A percentile compares a stretch with the other conserved stretches of the same genome.
Conservation (phyloP, 2,329 filamentous ascomycete genomes). For the Neoascochyta sp. region DNA sequence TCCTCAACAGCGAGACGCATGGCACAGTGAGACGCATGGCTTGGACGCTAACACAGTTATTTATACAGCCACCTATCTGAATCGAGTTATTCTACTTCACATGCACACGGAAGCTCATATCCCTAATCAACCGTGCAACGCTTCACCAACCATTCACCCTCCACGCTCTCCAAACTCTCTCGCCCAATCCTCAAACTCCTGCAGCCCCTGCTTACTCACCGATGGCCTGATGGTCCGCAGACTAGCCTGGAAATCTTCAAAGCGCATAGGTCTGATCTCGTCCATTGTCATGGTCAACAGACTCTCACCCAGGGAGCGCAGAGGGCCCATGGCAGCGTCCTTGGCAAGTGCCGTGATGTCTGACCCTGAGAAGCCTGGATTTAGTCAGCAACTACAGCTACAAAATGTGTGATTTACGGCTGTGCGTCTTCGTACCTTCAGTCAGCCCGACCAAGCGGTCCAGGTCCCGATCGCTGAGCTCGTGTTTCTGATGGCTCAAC, state of each 20-base stretch:
- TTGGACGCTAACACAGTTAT: too few species aligned
- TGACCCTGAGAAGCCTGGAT: constrained; percentile 89
- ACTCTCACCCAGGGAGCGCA: constrained; percentile 84
- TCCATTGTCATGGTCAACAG: constrained; percentile 90
- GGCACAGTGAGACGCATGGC: too few species aligned
- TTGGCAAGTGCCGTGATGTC: constrained; percentile 97
- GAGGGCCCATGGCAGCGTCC: constrained; percentile 94
- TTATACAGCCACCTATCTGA: background rate
- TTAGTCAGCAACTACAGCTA: background rate
- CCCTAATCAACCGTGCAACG: too few species aligned
- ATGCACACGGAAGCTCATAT: background rate
- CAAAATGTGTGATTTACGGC: too few species aligned
- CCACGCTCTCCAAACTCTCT: constrained; percentile 88
- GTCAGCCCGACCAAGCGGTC: constrained; percentile 71
- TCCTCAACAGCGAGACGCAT: too few species aligned
- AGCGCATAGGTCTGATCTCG: constrained; percentile 80
- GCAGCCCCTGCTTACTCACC: constrained; percentile 78
- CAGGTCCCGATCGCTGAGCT: constrained; percentile 68
- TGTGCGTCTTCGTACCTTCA: constrained; percentile 60
- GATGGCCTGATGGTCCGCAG: constrained; percentile 82
- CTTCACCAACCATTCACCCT: constrained; percentile 53
- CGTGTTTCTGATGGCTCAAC: constrained; percentile 83
- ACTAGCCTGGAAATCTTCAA: constrained; percentile 80
- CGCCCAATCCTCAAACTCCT: constrained; percentile 93
- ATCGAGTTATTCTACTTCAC: background rate